Base-by-base conservation (phyloP, 768 basidiomycete species). In the Rhizopogon vinicolor region DNA sequence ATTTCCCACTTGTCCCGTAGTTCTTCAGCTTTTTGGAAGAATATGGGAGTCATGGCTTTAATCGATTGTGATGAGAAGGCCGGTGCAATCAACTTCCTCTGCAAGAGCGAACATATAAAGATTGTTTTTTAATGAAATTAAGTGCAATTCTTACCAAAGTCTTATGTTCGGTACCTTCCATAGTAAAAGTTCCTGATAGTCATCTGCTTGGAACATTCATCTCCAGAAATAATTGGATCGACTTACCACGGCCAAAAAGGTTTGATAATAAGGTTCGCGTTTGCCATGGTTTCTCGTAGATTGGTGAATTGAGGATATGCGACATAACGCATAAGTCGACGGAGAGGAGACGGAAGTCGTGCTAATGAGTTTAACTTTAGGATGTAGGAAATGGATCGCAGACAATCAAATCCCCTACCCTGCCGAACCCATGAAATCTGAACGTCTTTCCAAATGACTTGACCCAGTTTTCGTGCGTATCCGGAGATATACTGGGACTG, bases 241-340 rank as follows among this genome's bases (percentile, higher is more conserved):
- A 37, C 60, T 29, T 51, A 80, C 81, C 81, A 65, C 71, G 71
- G 7, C 82, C 82, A 59, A 83, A 72, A 5, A 82, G 67, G 33
- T 74, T 69, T 19, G 74, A 66, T n/a, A 84, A 63, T 39, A 81
- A 69, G 35, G 68, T 54, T 14, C 80, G 74, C 3, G 82, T 83
- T 61, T 80, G 79, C 80, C 79, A 81, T 7, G 82, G 82, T 62
- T 81, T 84, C 60, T 82, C 76, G 55, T 78, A 84, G 5, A 66
- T 59, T 0, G 79, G 59, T 1, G 78, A 78, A 59, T 68, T 77
- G 25, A 83, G 70, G 35, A 84, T 66, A 64, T 82, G 78, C 5
- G 75, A 67, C 9, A 81, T 63, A 12, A 74, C 77, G 10, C 75
- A 74, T 52, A 78, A 69, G 61, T 84, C 82, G 51, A 81, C 75